Evolutionary conservation across 2,329 filamentous ascomycete genomes (phyloP), one percentile per base, ranked within the genome.

Genomic region (Botrytis fabae): DNA sequence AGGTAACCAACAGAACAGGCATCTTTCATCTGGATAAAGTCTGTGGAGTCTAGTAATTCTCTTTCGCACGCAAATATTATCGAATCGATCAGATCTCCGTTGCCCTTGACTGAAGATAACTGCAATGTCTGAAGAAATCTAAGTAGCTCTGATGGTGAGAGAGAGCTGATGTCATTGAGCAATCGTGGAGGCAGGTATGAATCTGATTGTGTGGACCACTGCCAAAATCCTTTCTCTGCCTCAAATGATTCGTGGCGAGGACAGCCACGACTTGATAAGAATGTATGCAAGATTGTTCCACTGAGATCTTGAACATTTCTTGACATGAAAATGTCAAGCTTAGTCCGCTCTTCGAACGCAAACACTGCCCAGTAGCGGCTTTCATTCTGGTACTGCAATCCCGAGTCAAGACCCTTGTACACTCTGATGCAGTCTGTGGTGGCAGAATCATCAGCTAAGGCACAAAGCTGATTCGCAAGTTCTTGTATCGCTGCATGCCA

Each of bases 1-100:
- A 86, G 80, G 73, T 85, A 86, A 8, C 78, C 79, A 42, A 79
- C 77, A 0, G 84, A 82, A 74, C 81, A 82, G 16, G 82, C 77
- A 46, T 81, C 80, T 73, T 82, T 82, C 20, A 85, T 77, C 72
- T 85, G 84, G 7, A 77, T 74, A 6, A 83, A 64, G 16, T 68
- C 63, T 22, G 73, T 62, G n/a, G 60, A 64, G 28, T 65, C 70
- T 28, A 74, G n/a, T 12, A 74, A 38, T n/a, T 74, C 54, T 28
- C 54, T 51, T 46, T 74, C 60, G 42, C 73, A 74, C 16, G 62
- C 51, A 16, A 62, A 57, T 40, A 48, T 48, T 42, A 74, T n/a
- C 6, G 44, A 59, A 20, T 69, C 62, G 28, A 61, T 57, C 3
- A 74, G 40, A 28, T 57, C 32, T 8, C 51, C 57, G 3, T 70